A percentile compares a stretch with the other conserved stretches of the same genome.
Evolutionary conservation across 169 alveolate genomes (phyloP).

Genomic region (Pseudocohnilembus persalinus): DNA sequence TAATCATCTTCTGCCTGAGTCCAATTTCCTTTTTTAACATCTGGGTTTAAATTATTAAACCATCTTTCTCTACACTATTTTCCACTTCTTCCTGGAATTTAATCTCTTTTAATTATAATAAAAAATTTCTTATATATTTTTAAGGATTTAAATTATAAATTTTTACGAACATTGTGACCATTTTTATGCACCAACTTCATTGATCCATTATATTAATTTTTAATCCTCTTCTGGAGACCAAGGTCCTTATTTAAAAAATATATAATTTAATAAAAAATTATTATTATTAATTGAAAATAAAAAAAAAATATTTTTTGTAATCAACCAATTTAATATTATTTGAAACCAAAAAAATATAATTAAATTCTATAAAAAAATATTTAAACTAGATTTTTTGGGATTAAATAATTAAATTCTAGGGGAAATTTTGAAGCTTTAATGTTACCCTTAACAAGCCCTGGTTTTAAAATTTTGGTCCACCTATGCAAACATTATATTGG

Average conservation of each 20-base stretch:
- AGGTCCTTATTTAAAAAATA: conserved; percentile 13
- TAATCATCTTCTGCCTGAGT: conserved; percentile 61
- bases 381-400: too few relatives aligned
- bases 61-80: conserved; percentile 75
- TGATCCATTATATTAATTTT: conserved; percentile 47
- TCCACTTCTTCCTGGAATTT: conserved; percentile 66
- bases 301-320: too few relatives aligned
- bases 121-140: neutral
- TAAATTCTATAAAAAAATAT: too few relatives aligned
- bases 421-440: too few relatives aligned
- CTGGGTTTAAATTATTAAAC: conserved; percentile 62
- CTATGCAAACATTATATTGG: conserved; percentile 79
- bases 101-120: neutral
- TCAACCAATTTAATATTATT: too few relatives aligned
- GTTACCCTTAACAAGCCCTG: conserved; percentile 66
- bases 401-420: too few relatives aligned
- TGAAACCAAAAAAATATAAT: too few relatives aligned
- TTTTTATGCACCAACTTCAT: conserved; percentile 49
- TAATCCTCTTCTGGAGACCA: conserved; percentile 44
- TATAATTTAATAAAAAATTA: too few relatives aligned
- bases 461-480: conserved; percentile 80
- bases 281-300: too few relatives aligned
- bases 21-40: conserved; percentile 64
- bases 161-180: conserved; percentile 56
- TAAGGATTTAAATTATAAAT: neutral